These are phyloP conservation scores for Nothophoma quercina DNA, from an alignment of 2,329 filamentous ascomycete species.

Conservation along the genomic window DNA sequence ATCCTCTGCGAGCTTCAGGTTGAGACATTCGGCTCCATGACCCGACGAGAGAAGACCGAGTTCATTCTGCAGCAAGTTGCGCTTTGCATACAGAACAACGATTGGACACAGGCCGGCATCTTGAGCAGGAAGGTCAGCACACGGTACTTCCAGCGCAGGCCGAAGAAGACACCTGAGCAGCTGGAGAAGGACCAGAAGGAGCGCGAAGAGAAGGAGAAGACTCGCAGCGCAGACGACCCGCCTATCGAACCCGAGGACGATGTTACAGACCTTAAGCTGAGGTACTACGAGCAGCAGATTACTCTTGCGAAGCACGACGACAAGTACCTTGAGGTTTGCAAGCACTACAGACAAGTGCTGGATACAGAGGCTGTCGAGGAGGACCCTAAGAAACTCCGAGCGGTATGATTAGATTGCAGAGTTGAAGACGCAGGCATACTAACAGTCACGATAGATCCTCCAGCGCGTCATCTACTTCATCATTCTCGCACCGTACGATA, in stretches of 20 bases:
- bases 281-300: constrained; percentile 98
- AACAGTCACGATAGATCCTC: constrained; percentile 67
- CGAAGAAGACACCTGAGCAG: constrained; percentile 88
- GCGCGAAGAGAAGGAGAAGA: constrained; percentile 82
- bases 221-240: constrained; percentile 77
- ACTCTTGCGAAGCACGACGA: constrained; percentile 93
- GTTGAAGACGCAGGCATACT: background rate
- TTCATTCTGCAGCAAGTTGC: constrained; percentile 96
- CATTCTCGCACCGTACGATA: constrained; percentile 95
- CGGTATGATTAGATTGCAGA: constrained; percentile 64
- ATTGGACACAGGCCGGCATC: constrained; percentile 96
- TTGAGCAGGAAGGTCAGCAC: constrained; percentile 97
- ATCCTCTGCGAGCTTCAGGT: constrained; percentile 97
- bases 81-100: constrained; percentile 91
- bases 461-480: constrained; percentile 98
- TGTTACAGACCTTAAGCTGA: constrained; percentile 93
- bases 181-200: constrained; percentile 90
- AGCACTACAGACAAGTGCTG: constrained; percentile 95
- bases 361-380: constrained; percentile 96
- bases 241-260: constrained; percentile 82
- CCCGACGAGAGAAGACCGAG: constrained; percentile 95
- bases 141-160: constrained; percentile 86
- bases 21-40: constrained; percentile 99
- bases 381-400: constrained; percentile 82
- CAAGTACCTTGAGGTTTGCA: constrained; percentile 97